Base-by-base conservation (phyloP, 2,329 filamentous ascomycete species). In the Reticulascus tulasneorum region DNA sequence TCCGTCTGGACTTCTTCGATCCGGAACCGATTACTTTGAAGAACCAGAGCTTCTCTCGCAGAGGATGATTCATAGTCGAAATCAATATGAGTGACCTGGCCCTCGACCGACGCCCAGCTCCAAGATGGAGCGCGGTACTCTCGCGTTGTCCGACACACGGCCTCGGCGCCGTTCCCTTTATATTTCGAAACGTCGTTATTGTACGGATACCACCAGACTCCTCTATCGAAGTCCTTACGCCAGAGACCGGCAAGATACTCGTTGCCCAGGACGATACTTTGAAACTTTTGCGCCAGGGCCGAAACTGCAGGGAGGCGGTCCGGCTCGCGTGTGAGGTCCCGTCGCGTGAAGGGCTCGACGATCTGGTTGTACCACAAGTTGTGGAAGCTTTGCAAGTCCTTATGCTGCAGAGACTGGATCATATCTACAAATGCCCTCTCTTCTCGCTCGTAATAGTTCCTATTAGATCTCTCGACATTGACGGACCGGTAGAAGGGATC, bases 401-500 rank as follows among this genome's bases (percentile, higher is more conserved):
- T 6, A 6, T 28, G 29, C n/a, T 28, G 18, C 4, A 40, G 27
- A 9, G 32, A 20, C 15, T 33, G 20, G 2, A 25, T n/a, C 2
- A 26, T 12, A 19, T 32, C 19, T 7, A 10, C 10, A n/a, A n/a
- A n/a, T n/a, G n/a, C n/a, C n/a, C n/a, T n/a, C n/a, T n/a, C n/a
- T n/a, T n/a, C n/a, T n/a, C n/a, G n/a, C n/a, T n/a, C n/a, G n/a
- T n/a, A n/a, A n/a, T n/a, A n/a, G n/a, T n/a, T n/a, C n/a, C n/a
- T n/a, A n/a, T n/a, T n/a, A n/a, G n/a, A n/a, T n/a, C n/a, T n/a
- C n/a, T n/a, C n/a, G n/a, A n/a, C n/a, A n/a, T n/a, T n/a, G n/a
- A n/a, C n/a, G n/a, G n/a, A n/a, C n/a, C n/a, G n/a, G 15, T 40
- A 40, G 2, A 40, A 11, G 9, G 27, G 32, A 6, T 40, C 27